These are phyloP conservation scores for Blepharisma stoltei DNA, from an alignment of 73 alveolate species.

Conservation along the genomic window DNA sequence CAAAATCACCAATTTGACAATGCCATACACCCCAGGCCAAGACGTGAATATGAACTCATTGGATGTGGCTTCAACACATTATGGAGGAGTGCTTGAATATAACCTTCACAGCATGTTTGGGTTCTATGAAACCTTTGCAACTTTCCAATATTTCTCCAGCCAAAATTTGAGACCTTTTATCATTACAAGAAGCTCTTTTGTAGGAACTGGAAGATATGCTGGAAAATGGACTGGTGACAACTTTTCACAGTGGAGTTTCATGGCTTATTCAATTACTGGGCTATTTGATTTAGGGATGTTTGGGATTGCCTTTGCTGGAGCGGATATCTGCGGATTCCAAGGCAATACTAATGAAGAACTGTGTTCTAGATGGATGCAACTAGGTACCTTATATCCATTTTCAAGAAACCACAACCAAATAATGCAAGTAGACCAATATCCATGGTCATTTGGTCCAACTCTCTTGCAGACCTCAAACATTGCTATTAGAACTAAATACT, in stretches of 20 bases:
- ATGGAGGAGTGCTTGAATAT: slow-evolving; percentile 39
- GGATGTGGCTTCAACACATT: slow-evolving; percentile 43
- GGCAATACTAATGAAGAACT: slow-evolving; percentile 55
- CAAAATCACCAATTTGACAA: slow-evolving; percentile 20
- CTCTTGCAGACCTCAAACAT: slow-evolving; percentile 56
- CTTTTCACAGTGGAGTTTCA: slow-evolving; percentile 63
- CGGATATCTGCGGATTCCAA: slow-evolving; percentile 95
- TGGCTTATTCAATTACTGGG: slow-evolving; percentile 84
- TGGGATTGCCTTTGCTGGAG: slow-evolving; percentile 96
- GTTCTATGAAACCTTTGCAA: slow-evolving; percentile 53
- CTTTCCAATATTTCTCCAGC: slow-evolving; percentile 52
- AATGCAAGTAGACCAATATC: slow-evolving; percentile 30
- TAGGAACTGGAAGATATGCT: slow-evolving; percentile 84
- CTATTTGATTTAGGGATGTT: slow-evolving; percentile 88
- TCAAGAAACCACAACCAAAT: slow-evolving; percentile 80
- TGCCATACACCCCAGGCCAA: not conserved
- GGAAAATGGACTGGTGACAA: slow-evolving; percentile 93
- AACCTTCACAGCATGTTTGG: slow-evolving; percentile 70
- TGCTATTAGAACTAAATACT: slow-evolving; percentile 69
- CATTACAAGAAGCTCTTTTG: slow-evolving; percentile 76
- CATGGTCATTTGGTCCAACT: slow-evolving; percentile 56
- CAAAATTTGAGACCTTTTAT: slow-evolving; percentile 75
- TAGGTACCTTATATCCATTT: slow-evolving; percentile 85
- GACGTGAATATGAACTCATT: slow-evolving; percentile 12
- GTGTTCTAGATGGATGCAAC: slow-evolving; percentile 79